Evolutionary conservation across 192 early-diverging fungal genomes (phyloP).

Genomic region (Diversispora eburnea): DNA sequence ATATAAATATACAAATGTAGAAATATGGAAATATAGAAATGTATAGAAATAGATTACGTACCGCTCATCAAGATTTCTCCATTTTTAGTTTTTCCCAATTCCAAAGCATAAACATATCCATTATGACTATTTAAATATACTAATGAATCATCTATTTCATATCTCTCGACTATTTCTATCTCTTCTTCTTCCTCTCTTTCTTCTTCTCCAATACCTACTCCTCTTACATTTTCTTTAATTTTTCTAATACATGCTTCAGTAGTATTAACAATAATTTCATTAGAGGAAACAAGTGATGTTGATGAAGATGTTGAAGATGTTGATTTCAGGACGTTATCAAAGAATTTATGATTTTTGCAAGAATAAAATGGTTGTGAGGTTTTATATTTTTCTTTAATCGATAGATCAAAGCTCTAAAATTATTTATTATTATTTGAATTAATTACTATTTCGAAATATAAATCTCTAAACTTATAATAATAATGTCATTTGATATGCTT

Average conservation of each 20-base stretch:
- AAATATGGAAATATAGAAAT: neutral
- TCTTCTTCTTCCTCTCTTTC: slow-evolving; percentile 45
- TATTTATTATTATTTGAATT: neutral
- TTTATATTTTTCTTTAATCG: slow-evolving; percentile 31
- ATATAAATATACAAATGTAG: neutral
- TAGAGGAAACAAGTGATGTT: neutral
- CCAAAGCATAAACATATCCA: slow-evolving; percentile 67
- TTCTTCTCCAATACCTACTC: neutral
- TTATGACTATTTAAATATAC: slow-evolving; percentile 64
- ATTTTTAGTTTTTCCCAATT: slow-evolving; percentile 50
- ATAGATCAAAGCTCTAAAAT: slow-evolving; percentile 39
- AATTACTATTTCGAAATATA: neutral
- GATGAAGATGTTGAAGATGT: too few species aligned
- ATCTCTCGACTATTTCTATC: slow-evolving; percentile 27
- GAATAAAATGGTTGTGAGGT: neutral
- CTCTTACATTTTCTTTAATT: neutral
- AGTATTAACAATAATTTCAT: neutral
- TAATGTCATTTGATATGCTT: slow-evolving; percentile 41
- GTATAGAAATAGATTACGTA: neutral
- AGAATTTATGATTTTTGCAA: slow-evolving; percentile 34
- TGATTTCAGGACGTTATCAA: slow-evolving; percentile 14
- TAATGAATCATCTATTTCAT: slow-evolving; percentile 54
- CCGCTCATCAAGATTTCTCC: slow-evolving; percentile 53
- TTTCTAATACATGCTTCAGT: neutral
- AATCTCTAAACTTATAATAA: neutral